phyloP scores from a whole-genome alignment of 2,329 filamentous ascomycete genomes.

The Cladosporium halotolerans region DNA sequence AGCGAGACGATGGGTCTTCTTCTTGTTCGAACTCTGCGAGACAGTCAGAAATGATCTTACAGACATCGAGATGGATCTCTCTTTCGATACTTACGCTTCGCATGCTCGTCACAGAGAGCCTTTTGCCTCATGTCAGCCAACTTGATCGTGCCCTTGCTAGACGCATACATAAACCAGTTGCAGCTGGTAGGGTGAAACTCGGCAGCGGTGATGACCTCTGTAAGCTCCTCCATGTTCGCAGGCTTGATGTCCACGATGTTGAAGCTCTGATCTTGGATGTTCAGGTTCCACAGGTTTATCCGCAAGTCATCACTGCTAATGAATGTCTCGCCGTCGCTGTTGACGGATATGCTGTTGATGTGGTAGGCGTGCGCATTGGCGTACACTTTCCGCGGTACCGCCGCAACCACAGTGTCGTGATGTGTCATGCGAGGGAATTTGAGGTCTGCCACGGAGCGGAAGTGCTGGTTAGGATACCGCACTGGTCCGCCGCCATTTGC shows the following conservation, averaged over 20 bases:
- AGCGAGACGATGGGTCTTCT: constrained; percentile 91
- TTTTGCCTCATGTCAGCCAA: constrained; percentile 97
- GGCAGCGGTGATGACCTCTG: constrained; percentile 95
- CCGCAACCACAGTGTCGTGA: constrained; percentile 95
- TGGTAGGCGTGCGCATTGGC: constrained; percentile 98
- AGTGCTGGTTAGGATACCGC: constrained; percentile 65
- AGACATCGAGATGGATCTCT: neutral
- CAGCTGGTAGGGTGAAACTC: constrained; percentile 96
- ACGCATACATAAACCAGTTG: constrained; percentile 99
- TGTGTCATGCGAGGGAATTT: constrained; percentile 95
- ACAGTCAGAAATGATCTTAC: constrained; percentile 16
- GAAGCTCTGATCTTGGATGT: constrained; percentile 99
- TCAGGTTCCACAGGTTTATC: constrained; percentile 98
- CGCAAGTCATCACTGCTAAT: constrained; percentile 97
- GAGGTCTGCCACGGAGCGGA: constrained; percentile 73
- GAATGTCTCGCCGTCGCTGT: constrained; percentile 98
- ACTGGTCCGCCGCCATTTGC: constrained; percentile 72
- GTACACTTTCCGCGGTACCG: constrained; percentile 91
- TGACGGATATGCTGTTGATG: constrained; percentile 99
- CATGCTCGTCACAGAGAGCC: constrained; percentile 89
- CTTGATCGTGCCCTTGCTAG: constrained; percentile 98
- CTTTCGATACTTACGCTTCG: constrained; percentile 65
- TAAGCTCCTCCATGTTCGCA: constrained; percentile 98
- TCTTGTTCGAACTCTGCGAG: constrained; percentile 91
- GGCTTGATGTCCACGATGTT: constrained; percentile 99